A percentile compares a stretch with the other conserved stretches of the same genome.
phyloP scores from a whole-genome alignment of 495 filamentous ascomycete species.

The Astrothelium macrocarpum region DNA sequence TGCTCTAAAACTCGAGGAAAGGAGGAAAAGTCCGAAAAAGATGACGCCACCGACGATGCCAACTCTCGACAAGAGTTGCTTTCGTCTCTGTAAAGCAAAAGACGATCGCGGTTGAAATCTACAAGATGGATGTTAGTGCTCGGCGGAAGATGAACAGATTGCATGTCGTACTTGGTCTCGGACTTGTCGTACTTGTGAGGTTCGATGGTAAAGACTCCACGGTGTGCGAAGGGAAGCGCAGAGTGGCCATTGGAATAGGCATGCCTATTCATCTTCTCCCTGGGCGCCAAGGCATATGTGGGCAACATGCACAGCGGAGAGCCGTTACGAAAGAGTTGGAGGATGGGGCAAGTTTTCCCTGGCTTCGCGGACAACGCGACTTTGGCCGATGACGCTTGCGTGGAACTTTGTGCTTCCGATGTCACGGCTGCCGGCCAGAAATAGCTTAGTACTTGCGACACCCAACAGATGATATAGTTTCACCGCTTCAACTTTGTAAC shows the following conservation, averaged over 20 bases:
- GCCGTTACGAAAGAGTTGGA: neutral
- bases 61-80: constrained; percentile 62
- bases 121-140: neutral
- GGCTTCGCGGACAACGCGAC: neutral
- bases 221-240: constrained; percentile 50
- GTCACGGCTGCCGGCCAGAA: neutral
- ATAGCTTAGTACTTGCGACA: neutral
- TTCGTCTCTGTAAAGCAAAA: constrained; percentile 61
- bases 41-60: constrained; percentile 45
- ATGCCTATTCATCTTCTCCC: constrained; percentile 50
- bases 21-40: constrained; percentile 53
- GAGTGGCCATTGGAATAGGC: constrained; percentile 42
- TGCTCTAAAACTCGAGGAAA: constrained; percentile 61
- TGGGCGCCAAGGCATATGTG: constrained; percentile 20
- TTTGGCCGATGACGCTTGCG: neutral
- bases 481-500: too few relatives aligned
- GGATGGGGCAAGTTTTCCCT: neutral
- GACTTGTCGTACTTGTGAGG: constrained; percentile 64
- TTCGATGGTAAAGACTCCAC: constrained; percentile 70
- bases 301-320: constrained; percentile 18
- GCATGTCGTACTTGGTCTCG: constrained; percentile 6
- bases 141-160: constrained; percentile 3
- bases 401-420: constrained; percentile 3
- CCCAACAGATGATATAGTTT: neutral
- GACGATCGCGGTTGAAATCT: constrained; percentile 86